Percentiles rank a stretch among this genome's conserved stretches.
Evolutionary conservation across 2,329 filamentous ascomycete species (phyloP).

Genomic region (Penicillium concentricum): DNA sequence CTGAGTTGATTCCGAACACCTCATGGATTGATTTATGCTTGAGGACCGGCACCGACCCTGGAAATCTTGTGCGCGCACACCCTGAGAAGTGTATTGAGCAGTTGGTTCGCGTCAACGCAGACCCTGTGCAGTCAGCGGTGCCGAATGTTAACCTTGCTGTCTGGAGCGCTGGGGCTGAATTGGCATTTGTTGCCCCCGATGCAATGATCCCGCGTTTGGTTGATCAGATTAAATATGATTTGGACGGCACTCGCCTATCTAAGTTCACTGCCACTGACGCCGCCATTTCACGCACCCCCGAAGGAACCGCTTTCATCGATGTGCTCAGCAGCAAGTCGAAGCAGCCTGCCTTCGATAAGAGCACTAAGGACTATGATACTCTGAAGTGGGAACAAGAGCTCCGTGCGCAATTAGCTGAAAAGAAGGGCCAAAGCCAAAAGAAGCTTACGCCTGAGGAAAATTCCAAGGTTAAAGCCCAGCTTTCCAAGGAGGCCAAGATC

Average conservation of each 20-base stretch:
- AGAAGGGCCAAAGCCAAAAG: constrained; percentile 79
- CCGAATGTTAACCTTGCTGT: constrained; percentile 62
- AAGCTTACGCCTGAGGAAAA: constrained; percentile 89
- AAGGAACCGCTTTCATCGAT: constrained; percentile 85
- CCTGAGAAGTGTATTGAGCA: constrained; percentile 66
- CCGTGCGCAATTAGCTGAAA: constrained; percentile 79
- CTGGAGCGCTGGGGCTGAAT: constrained; percentile 80
- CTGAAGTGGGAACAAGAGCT: constrained; percentile 97
- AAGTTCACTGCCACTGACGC: constrained; percentile 82
- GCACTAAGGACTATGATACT: constrained; percentile 90
- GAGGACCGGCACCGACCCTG: constrained; percentile 77
- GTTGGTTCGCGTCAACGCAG: constrained; percentile 57
- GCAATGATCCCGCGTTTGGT: constrained; percentile 74
- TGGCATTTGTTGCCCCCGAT: constrained; percentile 90
- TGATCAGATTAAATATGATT: constrained; percentile 68
- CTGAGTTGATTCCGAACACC: constrained; percentile 71
- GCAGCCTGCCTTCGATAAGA: constrained; percentile 73
- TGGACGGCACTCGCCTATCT: constrained; percentile 67
- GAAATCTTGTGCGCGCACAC: constrained; percentile 66
- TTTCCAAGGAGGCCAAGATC: constrained; percentile 81
- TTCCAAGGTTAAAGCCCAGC: constrained; percentile 83
- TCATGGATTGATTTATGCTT: constrained; percentile 91
- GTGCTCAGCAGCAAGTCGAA: constrained; percentile 80
- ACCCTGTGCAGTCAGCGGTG: constrained; percentile 37
- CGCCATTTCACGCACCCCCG: constrained; percentile 86